These are phyloP conservation scores for Cercis canadensis DNA, from an alignment of 306 rosid species.

Conservation along the genomic window DNA sequence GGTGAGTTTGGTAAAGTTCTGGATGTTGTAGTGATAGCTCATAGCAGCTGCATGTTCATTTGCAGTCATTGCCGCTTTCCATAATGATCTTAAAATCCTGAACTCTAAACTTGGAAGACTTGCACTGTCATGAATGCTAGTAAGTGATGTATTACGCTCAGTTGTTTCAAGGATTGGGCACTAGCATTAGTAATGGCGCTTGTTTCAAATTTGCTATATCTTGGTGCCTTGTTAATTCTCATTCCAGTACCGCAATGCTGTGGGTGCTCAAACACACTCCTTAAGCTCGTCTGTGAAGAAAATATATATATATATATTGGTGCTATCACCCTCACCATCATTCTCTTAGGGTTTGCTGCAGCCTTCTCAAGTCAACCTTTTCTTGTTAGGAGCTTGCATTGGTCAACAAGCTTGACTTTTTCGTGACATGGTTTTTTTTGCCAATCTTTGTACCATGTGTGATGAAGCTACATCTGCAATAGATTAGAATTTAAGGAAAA, in stretches of 20 bases:
- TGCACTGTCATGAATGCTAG: constrained; percentile 54
- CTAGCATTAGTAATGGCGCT: background rate
- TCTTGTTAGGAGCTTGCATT: constrained; percentile 56
- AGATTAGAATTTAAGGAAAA: too few relatives aligned
- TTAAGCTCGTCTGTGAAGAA: constrained; percentile 57
- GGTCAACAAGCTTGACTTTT: constrained; percentile 49
- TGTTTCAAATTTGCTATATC: background rate
- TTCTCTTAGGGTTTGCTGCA: constrained; percentile 34
- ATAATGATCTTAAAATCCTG: constrained; percentile 49
- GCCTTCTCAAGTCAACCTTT: constrained; percentile 33
- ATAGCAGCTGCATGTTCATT: constrained; percentile 39
- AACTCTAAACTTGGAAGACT: constrained; percentile 56
- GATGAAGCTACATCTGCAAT: constrained; percentile 55
- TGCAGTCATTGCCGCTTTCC: constrained; percentile 40
- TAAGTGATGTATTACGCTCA: constrained; percentile 38
- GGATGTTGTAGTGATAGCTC: constrained; percentile 22
- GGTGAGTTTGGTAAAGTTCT: accelerated
- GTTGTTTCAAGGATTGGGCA: background rate
- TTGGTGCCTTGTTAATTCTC: background rate
- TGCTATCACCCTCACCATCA: constrained; percentile 33
- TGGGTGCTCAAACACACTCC: constrained; percentile 59
- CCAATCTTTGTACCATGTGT: constrained; percentile 60
- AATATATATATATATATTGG: constrained; percentile 31
- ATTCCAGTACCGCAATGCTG: constrained; percentile 52
- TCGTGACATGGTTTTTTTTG: constrained; percentile 45